A percentile compares a stretch with the other conserved stretches of the same genome.
Evolutionary conservation across 805 yeast species (phyloP).

Genomic region (Wickerhamiella kurtzmanii): DNA sequence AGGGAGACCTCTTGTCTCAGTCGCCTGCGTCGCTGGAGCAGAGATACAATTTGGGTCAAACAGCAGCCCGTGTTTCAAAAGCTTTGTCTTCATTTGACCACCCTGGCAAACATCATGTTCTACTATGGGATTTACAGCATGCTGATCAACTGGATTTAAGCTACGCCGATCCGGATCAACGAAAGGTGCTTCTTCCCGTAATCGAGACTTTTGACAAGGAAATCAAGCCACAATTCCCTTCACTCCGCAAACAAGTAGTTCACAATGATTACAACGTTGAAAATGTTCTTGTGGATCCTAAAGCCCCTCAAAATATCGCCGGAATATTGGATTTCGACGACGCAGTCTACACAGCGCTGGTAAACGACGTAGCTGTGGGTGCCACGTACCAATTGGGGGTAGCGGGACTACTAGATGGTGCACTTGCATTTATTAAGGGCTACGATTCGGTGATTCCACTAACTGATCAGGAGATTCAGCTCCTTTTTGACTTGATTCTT

Average conservation of each 20-base stretch:
- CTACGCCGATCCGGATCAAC: not conserved
- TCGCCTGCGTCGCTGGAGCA: not conserved
- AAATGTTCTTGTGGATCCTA: slow-evolving; percentile 5
- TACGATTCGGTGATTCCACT: slow-evolving; percentile 6
- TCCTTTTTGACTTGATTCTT: slow-evolving; percentile 7
- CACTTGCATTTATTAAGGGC: slow-evolving; percentile 8
- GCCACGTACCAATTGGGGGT: slow-evolving; percentile 9
- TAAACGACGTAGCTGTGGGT: slow-evolving; percentile 10
- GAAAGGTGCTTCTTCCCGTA: not conserved
- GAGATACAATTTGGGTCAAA: slow-evolving; percentile 4
- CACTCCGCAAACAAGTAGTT: slow-evolving; percentile 9
- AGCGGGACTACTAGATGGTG: slow-evolving; percentile 5
- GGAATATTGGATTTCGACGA: slow-evolving; percentile 11
- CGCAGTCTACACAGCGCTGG: slow-evolving; percentile 9
- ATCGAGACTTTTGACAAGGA: slow-evolving; percentile 4
- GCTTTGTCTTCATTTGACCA: slow-evolving; percentile 6
- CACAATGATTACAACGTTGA: slow-evolving; percentile 11
- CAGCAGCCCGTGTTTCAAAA: slow-evolving; percentile 6
- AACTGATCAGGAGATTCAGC: slow-evolving; percentile 3
- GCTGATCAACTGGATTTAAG: slow-evolving; percentile 4
- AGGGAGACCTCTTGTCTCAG: slow-evolving; percentile 4
- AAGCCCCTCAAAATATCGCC: slow-evolving; percentile 2
- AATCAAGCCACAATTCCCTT: slow-evolving; percentile 6
- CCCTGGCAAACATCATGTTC: slow-evolving; percentile 4
- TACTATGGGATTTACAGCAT: slow-evolving; percentile 12